Base-by-base conservation (phyloP, 2,329 filamentous ascomycete species). In the Stenocarpella maydis region DNA sequence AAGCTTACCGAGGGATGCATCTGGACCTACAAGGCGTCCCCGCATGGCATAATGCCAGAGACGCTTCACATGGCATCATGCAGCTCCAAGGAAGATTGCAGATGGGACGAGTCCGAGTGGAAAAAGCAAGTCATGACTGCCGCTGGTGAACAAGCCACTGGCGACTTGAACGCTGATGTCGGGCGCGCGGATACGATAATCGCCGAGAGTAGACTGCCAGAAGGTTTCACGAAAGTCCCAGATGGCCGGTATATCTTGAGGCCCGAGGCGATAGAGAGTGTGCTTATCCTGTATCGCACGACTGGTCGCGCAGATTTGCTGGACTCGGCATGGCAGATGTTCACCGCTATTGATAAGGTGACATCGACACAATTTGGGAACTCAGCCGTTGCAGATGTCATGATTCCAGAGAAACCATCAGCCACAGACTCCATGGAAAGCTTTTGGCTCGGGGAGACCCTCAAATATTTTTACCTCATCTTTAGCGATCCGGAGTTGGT, bases 31-130 rank as follows among this genome's bases (percentile, higher is more conserved):
- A 75, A 78, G 26, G 77, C 80, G 0, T 84, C 84, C 66, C 79
- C 81, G 15, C 80, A 81, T 4, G 85, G 85, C 2, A 82, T 88
- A 67, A 87, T 87, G 84, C 85, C 86, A 0, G 86, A 88, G 74
- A 79, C 78, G 0, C 83, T 84, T 71, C 74, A 77, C 50, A 80
- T 85, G 76, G 73, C 80, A 4, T 76, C 80, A 3, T 87, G 85
- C 69, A 68, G 74, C 1, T 71, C 74, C 6, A 63, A 66, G 7
- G 70, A 58, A 2, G 71, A 71, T 19, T 79, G 77, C 63, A 47
- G 55, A n/a, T 79, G 77, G 77, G 72, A 78, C 63, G 75, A 77
- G 55, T 28, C 19, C 31, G 34, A 66, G 7, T 79, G 77, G 77
- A 76, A 77, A 66, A 68, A 69, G 26, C 74, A 69, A 2, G 71